Conservation (phyloP, 2,329 filamentous ascomycete genomes). For the Microsporum ferrugineum region DNA sequence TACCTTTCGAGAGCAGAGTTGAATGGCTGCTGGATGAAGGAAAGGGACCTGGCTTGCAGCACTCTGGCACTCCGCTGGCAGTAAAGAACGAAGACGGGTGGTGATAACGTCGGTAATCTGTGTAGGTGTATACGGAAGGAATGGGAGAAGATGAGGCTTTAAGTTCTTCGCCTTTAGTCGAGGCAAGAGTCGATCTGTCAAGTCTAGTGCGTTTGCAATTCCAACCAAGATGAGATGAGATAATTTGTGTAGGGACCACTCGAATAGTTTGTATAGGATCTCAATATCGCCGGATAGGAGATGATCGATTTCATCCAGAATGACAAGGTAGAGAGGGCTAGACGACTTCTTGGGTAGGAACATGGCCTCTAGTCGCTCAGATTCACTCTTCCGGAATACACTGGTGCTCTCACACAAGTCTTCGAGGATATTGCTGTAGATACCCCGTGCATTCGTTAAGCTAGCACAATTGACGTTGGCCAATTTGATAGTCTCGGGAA, state of each 20-base stretch:
- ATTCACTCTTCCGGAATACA: slow-evolving; percentile 54
- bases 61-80: slow-evolving; percentile 35
- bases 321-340: slow-evolving; percentile 59
- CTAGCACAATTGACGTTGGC: slow-evolving; percentile 96
- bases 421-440: slow-evolving; percentile 69
- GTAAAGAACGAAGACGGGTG: slow-evolving; percentile 63
- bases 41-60: slow-evolving; percentile 56
- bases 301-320: slow-evolving; percentile 90
- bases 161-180: slow-evolving; percentile 85
- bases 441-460: slow-evolving; percentile 73
- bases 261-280: slow-evolving; percentile 85
- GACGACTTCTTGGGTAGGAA: slow-evolving; percentile 54
- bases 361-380: slow-evolving; percentile 55
- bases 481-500: slow-evolving; percentile 45
- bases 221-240: slow-evolving; percentile 77
- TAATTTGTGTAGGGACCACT: slow-evolving; percentile 69
- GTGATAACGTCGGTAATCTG: slow-evolving; percentile 85
- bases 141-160: slow-evolving; percentile 79
- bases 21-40: slow-evolving; percentile 84
- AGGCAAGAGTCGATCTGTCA: slow-evolving; percentile 89
- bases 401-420: slow-evolving; percentile 53
- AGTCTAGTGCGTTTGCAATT: slow-evolving; percentile 73
- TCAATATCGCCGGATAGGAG: slow-evolving; percentile 80
- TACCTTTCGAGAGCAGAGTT: slow-evolving; percentile 88
- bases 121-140: slow-evolving; percentile 77